These are phyloP conservation scores for Nigrospora osmanthi DNA, from an alignment of 2,329 filamentous ascomycete species.

Conservation along the genomic window DNA sequence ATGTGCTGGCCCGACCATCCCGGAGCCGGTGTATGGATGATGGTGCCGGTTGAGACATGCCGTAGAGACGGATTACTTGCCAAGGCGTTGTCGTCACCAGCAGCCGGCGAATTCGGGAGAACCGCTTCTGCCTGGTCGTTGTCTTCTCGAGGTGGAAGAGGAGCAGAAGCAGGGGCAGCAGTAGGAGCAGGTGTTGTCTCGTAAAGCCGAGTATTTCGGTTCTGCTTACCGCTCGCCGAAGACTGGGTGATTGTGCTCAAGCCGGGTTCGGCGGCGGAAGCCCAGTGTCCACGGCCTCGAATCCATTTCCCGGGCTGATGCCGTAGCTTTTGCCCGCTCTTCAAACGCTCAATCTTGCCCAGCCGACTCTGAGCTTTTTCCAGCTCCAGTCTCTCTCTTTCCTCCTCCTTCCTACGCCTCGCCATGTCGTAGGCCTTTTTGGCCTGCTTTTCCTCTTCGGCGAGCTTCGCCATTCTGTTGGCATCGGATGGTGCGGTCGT, in stretches of 20 bases:
- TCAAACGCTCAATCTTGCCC: slow-evolving; percentile 33
- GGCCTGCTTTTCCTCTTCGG: slow-evolving; percentile 23
- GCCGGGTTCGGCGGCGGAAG: slow-evolving; percentile 39
- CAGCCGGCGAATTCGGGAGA: too few species aligned
- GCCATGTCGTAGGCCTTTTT: slow-evolving; percentile 27
- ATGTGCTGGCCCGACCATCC: too few species aligned
- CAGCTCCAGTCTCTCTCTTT: slow-evolving; percentile 29
- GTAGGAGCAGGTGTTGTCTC: too few species aligned
- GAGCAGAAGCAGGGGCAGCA: too few species aligned
- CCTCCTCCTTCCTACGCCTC: slow-evolving; percentile 26
- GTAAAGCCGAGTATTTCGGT: background rate
- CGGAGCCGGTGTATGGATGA: slow-evolving; percentile 13
- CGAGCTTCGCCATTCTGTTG: slow-evolving; percentile 22
- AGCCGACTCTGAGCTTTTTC: slow-evolving; percentile 28
- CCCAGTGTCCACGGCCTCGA: slow-evolving; percentile 39
- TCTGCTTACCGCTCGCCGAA: slow-evolving; percentile 13
- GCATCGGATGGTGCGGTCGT: slow-evolving; percentile 22
- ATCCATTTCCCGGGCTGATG: slow-evolving; percentile 33
- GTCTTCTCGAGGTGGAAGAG: too few species aligned
- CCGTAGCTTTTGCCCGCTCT: slow-evolving; percentile 25
- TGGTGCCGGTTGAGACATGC: slow-evolving; percentile 16
- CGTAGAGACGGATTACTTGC: slow-evolving; percentile 6
- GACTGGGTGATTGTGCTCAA: slow-evolving; percentile 43
- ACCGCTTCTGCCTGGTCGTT: too few species aligned
- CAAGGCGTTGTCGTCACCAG: too few species aligned